Evolutionary conservation across 257 asterid genomes (phyloP), one percentile per base, ranked within the genome.

Genomic region (Lantana camara): DNA sequence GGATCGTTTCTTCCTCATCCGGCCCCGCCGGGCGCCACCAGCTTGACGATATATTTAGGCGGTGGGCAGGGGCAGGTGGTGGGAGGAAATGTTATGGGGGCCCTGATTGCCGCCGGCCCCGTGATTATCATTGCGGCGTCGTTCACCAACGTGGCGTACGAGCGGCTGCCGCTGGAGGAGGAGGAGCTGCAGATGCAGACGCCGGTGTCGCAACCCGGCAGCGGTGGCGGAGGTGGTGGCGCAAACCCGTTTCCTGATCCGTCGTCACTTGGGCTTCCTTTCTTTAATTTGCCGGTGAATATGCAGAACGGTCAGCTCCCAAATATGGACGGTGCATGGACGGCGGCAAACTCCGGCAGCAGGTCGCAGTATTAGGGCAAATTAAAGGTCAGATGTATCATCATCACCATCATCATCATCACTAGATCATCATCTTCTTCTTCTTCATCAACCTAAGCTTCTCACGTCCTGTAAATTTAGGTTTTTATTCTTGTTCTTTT

Each of bases 61-160:
- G 95, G 95, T 7, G 97, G 90, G 2, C 95, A 87, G 75, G 97
- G 97, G 23, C 97, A 90, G 72, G 95, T 90, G 9, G 89, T 90
- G 2, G 96, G 97, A 1, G 97, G 97, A 12, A 90, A 83, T 76
- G 97, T 90, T 61, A 87, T 90, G 14, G 97, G 96, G 1, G 85
- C 95, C 8, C 37, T 88, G 74, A 79, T 85, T 11, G 96, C 97
- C 0, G 73, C 93, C 0, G 93, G 95, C 0, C 97, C 97, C 0
- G 88, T 90, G 1, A 84, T 84, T 23, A 84, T 91, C 8, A 84
- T 85, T 0, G 95, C 96, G 0, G 85, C 96, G 12, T 90, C 96
- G 4, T 90, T 90, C 6, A 80, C 96, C 0, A 88, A 91, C 79
- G 97, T 85, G 17, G 93, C 97, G 0, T 91, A 90, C 19, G 97